Evolutionary conservation across 352 stramenopile genomes (phyloP), one percentile per base, ranked within the genome.

Genomic region (Phytophthora kernoviae): DNA sequence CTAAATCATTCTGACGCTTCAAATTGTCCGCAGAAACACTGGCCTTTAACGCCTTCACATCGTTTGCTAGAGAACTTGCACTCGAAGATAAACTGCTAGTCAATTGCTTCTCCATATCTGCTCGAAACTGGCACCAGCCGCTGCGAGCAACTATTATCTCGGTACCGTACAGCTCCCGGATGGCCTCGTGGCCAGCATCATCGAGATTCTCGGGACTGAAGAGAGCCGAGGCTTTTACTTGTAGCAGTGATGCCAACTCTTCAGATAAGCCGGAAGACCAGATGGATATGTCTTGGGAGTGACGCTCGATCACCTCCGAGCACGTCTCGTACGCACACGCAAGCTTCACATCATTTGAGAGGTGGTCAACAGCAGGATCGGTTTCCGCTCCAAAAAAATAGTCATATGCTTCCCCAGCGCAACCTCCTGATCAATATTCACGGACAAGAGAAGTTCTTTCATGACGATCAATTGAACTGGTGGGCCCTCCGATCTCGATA

Each of bases 61-160:
- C 84, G 14, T 65, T 68, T 11, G 64, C 52, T 10, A 94, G 59
- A 15, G 71, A 65, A 24, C 69, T 55, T 4, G 70, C 69, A 41
- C 69, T 66, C 30, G 62, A 30, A 0, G 58, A 59, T 12, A 91
- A 73, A 37, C 65, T 81, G 27, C 65, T 60, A 2, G 41, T 53
- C 22, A 91, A 40, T 27, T 87, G 65, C 5, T 62, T 68, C 68
- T 91, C 82, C 47, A 91, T 70, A 40, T 90, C 73, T 5, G 69
- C 64, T 20, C 83, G 76, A 65, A 84, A 83, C 30, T 91, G 77
- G 46, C 65, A 88, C 61, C 73, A 84, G 1, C 70, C 81, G 33
- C 77, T 86, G 32, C 76, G 77, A 34, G 87, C 83, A 45, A 76
- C 70, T 10, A 74, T 58, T 24, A 57, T 68, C 49, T 91, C 81